These are phyloP conservation scores for Amanita jacksonii DNA, from an alignment of 768 basidiomycete species.

Conservation along the genomic window DNA sequence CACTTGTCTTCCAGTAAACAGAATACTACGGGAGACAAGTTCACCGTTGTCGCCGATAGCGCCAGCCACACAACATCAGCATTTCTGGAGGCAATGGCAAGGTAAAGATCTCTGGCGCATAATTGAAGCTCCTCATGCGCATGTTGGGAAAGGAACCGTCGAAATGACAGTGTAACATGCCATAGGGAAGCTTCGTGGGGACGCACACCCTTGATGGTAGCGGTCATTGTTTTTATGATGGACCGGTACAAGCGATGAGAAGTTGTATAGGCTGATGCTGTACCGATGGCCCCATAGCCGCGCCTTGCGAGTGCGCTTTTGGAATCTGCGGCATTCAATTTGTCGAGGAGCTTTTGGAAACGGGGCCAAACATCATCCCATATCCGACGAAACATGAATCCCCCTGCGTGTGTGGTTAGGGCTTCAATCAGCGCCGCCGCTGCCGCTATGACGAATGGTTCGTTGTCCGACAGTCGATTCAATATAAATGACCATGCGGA, in stretches of 20 bases:
- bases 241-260: conserved; percentile 77
- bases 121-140: conserved; percentile 69
- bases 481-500: conserved; percentile 92
- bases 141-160: conserved; percentile 62
- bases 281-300: conserved; percentile 39
- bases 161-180: conserved; percentile 69
- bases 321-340: conserved; percentile 54
- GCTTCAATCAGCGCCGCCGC: conserved; percentile 67
- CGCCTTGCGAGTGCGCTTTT: conserved; percentile 58
- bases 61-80: conserved; percentile 82
- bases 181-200: conserved; percentile 65
- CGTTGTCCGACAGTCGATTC: conserved; percentile 65
- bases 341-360: conserved; percentile 50
- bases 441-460: conserved; percentile 73
- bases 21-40: conserved; percentile 28
- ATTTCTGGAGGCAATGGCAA: conserved; percentile 49
- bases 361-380: conserved; percentile 94
- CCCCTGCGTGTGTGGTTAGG: conserved; percentile 61
- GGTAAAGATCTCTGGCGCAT: conserved; percentile 57
- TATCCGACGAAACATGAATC: conserved; percentile 76
- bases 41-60: conserved; percentile 44
- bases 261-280: conserved; percentile 67
- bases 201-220: conserved; percentile 56
- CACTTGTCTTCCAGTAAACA: conserved; percentile 52
- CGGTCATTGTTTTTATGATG: conserved; percentile 63